Base-by-base conservation (phyloP, 2,329 filamentous ascomycete species). In the Claviceps sp. region DNA sequence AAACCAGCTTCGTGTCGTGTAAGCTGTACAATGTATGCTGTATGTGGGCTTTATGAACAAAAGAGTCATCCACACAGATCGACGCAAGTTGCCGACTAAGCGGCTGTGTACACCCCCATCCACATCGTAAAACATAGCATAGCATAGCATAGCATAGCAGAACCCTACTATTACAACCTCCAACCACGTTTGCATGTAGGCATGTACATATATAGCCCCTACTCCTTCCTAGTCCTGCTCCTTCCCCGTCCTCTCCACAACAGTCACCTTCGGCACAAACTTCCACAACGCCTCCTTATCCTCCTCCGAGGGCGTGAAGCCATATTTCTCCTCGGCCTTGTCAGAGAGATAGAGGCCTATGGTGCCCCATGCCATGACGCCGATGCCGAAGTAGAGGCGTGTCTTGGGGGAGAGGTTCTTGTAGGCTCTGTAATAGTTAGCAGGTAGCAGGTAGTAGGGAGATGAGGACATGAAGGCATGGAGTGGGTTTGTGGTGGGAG, bases 341-440 rank as follows among this genome's bases (percentile, higher is more conserved):
- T 91, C 85, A 5, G 85, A 81, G 17, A 87, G 63, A 63, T 84
- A 83, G n/a, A 93, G 74, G 16, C 88, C 90, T 42, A 81, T 70
- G 42, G 73, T 70, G 14, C 87, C 88, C 80, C 89, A 95, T 38
- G 79, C 79, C 62, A 95, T 80, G 58, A 95, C 69, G 59, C 82
- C 85, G 48, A 81, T 65, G 59, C 90, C 90, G 56, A 95, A 75
- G 47, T 83, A 69, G 43, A 87, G 69, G 52, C 86, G 85, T 24
- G 85, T 84, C 59, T 78, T 82, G 17, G 84, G 78, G 3, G 83
- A 71, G 51, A 95, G 81, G 60, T 78, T 80, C 63, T 77, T 82
- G 72, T 89, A 95, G 50, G 81, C 73, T 61, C 82, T 86, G 22
- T 22, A 22, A 22, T 22, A 22, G 22, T 22, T 22, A 22, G 19